A percentile compares a stretch with the other conserved stretches of the same genome.
Conservation (phyloP, 345 rosid genomes). For the Lumnitzera littorea region DNA sequence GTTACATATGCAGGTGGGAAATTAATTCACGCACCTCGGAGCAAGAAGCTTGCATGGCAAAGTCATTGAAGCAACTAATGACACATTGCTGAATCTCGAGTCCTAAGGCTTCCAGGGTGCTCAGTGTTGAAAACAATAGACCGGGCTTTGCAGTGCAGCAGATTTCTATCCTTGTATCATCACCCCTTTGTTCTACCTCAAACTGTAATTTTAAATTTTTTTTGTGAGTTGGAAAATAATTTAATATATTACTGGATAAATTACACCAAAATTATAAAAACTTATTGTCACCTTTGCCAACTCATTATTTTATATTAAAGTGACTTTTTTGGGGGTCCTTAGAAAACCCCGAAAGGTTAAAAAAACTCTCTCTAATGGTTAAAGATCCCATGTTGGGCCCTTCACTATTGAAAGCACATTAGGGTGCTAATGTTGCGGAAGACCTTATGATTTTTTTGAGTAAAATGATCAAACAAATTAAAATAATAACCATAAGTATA, state of each 20-base stretch:
- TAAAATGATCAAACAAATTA: no score
- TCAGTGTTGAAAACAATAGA: conserved; percentile 64
- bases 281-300: no score
- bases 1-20: not conserved
- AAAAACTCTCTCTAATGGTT: no score
- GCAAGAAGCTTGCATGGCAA: conserved; percentile 89
- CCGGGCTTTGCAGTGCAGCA: conserved; percentile 84
- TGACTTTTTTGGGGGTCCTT: no score
- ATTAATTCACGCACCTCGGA: conserved; percentile 42
- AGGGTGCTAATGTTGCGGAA: no score
- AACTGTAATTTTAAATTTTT: conserved; percentile 35
- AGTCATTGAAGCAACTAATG: conserved; percentile 84
- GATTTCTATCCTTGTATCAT: conserved; percentile 55
- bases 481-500: no score
- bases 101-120: conserved; percentile 76
- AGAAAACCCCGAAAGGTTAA: no score
- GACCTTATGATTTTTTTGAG: no score
- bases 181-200: conserved; percentile 53
- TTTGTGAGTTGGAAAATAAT: not conserved
- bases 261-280: no score
- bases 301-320: no score
- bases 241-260: not conserved
- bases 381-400: no score
- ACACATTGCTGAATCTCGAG: conserved; percentile 90
- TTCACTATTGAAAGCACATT: no score